These are phyloP conservation scores for Leccinum rimulosum DNA, from an alignment of 768 basidiomycete genomes.

Conservation along the genomic window DNA sequence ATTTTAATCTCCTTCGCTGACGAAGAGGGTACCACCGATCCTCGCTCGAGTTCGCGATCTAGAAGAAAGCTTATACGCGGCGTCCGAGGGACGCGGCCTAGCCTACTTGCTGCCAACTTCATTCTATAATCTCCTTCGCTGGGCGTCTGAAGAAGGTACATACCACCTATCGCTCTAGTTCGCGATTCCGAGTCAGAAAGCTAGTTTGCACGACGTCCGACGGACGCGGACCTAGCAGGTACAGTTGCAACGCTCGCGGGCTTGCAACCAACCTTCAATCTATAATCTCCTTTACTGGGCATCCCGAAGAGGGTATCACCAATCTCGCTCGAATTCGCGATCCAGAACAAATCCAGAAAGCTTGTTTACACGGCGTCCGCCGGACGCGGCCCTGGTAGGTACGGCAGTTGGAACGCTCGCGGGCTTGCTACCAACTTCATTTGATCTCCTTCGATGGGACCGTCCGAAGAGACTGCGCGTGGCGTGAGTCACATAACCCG, in stretches of 20 bases:
- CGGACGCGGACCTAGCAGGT: too few species aligned
- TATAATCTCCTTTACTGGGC: slow-evolving; percentile 40
- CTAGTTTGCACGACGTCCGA: slow-evolving; percentile 9
- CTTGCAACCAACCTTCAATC: slow-evolving; percentile 10
- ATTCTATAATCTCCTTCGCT: too few species aligned
- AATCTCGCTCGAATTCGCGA: slow-evolving; percentile 12
- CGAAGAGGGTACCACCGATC: too few species aligned
- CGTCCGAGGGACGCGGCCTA: too few species aligned
- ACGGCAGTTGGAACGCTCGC: not conserved
- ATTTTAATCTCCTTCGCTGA: too few species aligned
- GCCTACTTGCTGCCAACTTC: too few species aligned
- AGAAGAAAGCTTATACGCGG: too few species aligned
- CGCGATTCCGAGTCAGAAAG: not conserved
- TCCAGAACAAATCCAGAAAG: not conserved
- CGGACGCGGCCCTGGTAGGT: not conserved
- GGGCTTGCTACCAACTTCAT: not conserved
- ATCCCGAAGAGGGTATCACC: slow-evolving; percentile 23
- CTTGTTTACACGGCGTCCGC: not conserved
- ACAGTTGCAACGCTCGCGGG: slow-evolving; percentile 36
- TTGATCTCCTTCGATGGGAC: not conserved
- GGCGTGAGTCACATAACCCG: too few species aligned
- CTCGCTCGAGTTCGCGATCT: too few species aligned
- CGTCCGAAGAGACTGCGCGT: not conserved
- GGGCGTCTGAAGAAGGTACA: too few species aligned
- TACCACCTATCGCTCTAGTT: not conserved